Base-by-base conservation (phyloP, 371 early-diverging fungal genomes). In the Amoeboaphelidium occidentale region DNA sequence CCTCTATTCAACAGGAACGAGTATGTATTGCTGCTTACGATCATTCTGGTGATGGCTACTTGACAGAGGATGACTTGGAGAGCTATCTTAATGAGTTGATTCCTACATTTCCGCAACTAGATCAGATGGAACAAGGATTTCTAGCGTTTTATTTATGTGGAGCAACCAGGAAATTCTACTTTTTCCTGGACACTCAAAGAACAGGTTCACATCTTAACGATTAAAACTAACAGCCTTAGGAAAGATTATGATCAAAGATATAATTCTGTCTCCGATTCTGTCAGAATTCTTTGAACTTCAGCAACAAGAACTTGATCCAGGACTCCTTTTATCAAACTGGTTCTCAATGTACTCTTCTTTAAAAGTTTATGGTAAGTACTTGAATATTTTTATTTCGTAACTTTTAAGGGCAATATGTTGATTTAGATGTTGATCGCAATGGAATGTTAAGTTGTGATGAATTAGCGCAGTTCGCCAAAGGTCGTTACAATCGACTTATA, bases 231-330 rank as follows among this genome's bases (percentile, higher is more conserved):
- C n/a, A n/a, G n/a, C n/a, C n/a, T n/a, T n/a, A n/a, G n/a, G n/a
- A n/a, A n/a, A n/a, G 10, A 32, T 32, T 10, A 32, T 10, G 17
- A 32, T 32, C 17, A 32, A 6, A 10, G 39, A 32, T 32, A 32
- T 32, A 10, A 51, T 68, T 1, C 56, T 67, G 1, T 62, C 64
- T 0, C 66, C 64, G 1, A 68, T 66, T 26, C 54, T 70, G 42
- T 61, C 62, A 23, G 68, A 70, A 52, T 54, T 70, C 2, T 63
- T 62, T 46, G 68, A 68, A 53, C 59, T 70, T 17, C 57, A 65
- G n/a, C 66, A 70, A 24, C 58, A 56, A 0, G 59, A 63, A 13
- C 10, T 32, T 32, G 39, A 32, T 32, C 10, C 10, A 10, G 17
- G 17, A 32, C 39, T 32, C 10, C 39, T 32, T 6, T 10, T 6